phyloP scores from a whole-genome alignment of 2,329 filamentous ascomycete species.

The Arachnopeziza araneosa region DNA sequence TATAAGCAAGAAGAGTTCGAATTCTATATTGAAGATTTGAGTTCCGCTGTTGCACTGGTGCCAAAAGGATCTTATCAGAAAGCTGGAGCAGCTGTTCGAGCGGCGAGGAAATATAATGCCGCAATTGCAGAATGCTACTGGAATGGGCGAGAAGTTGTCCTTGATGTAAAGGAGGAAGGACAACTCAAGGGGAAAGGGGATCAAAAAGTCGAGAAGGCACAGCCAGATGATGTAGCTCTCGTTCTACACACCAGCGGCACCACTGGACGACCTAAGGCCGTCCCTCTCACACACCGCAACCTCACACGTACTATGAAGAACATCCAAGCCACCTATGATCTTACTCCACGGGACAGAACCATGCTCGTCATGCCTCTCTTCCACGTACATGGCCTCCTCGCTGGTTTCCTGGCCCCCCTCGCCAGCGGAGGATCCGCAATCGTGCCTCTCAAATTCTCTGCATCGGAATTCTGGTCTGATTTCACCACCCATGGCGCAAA shows the following conservation, averaged over 20 bases:
- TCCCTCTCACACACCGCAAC: constrained; percentile 76
- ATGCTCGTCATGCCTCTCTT: constrained; percentile 89
- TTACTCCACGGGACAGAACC: constrained; percentile 67
- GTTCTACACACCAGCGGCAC: constrained; percentile 82
- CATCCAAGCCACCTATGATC: constrained; percentile 70
- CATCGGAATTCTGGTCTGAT: constrained; percentile 75
- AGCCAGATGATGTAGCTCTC: constrained; percentile 74
- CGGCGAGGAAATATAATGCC: constrained; percentile 71
- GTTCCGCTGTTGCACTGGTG: constrained; percentile 71
- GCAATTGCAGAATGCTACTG: constrained; percentile 87
- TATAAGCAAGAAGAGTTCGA: constrained; percentile 90
- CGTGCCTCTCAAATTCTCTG: constrained; percentile 74
- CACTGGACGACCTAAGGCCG: constrained; percentile 79
- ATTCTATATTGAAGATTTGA: constrained; percentile 86
- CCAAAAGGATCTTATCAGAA: constrained; percentile 63
- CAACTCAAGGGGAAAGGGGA: constrained; percentile 51
- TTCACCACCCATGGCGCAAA: constrained; percentile 70
- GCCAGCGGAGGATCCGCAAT: constrained; percentile 72
- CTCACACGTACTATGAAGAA: constrained; percentile 79
- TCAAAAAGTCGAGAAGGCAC: constrained; percentile 46
- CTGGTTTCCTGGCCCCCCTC: constrained; percentile 73
- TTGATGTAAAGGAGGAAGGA: constrained; percentile 74
- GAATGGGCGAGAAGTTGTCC: constrained; percentile 62
- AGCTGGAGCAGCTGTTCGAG: constrained; percentile 66
- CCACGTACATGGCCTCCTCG: constrained; percentile 84